Evolutionary conservation across 108 stramenopile genomes (phyloP), one percentile per base, ranked within the genome.

Genomic region (Cyclotella choctawhatcheeana): DNA sequence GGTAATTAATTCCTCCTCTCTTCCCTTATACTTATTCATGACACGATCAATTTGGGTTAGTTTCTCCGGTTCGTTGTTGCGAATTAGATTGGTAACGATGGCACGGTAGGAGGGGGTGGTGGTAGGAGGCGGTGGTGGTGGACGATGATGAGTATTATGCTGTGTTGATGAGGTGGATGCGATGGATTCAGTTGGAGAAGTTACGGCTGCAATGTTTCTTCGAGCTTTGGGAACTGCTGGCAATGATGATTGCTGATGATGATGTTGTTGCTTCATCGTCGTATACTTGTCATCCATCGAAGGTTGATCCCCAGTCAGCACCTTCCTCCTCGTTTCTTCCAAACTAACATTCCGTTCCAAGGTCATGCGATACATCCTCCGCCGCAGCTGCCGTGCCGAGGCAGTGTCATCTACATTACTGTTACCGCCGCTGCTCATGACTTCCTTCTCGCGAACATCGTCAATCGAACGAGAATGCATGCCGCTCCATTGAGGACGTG

Each of bases 381-480:
- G 53, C 13, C 79, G 53, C 6, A 81, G 58, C 26, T 81, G 79
- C n/a, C 79, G 37, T 21, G 79, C 69, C 10, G 67, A 67, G 2
- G 79, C 79, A 65, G 72, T 80, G 40, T 81, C 67, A n/a, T 58
- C 10, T 59, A 69, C 67, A 62, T 74, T 59, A 50, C 74, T 80
- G 16, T 25, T 30, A 7, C 13, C 60, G 17, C 55, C 52, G 48
- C 29, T 59, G 63, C 5, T 13, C 52, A 26, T 70, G 73, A 5
- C 56, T 35, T 40, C 12, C 37, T 40, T 40, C 37, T 40, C 37
- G 6, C 37, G n/a, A n/a, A 40, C 37, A 44, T 81, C 73, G 29
- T 81, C 80, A 58, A 81, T 74, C 64, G 52, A 60, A 16, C 80
- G 62, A 4, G 80, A 59, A 47, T 81, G 67, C 63, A 81, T 81